Conservation (phyloP, 179 eudicot genomes). For the Silene vulgaris region DNA sequence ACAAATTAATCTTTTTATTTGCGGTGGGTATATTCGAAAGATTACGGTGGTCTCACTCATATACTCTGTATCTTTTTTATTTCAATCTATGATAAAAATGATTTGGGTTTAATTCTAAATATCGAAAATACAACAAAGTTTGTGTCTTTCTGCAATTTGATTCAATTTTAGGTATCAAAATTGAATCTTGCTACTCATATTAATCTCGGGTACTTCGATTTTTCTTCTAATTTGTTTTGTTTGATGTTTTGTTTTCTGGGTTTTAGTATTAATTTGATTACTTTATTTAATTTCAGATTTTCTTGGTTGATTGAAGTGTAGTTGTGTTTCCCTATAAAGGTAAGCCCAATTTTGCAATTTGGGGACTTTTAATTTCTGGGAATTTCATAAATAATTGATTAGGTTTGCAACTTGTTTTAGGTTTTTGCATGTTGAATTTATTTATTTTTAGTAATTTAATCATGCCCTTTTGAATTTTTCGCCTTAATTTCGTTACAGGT, state of each 20-base stretch:
- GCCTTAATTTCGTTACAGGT: constrained; percentile 5
- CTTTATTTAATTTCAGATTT: constrained; percentile 6
- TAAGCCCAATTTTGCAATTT: neutral
- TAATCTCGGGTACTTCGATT: neutral
- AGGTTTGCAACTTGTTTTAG: neutral
- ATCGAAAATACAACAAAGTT: neutral
- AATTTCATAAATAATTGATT: neutral
- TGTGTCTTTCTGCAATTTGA: neutral
- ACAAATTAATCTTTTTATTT: neutral
- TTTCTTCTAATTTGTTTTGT: neutral
- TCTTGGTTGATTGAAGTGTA: neutral
- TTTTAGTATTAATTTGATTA: constrained; percentile 15
- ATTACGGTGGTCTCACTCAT: constrained; percentile 25
- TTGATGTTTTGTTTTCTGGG: neutral
- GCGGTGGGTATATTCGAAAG: constrained; percentile 13
- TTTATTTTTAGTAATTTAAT: neutral
- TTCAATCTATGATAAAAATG: neutral
- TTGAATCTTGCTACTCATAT: neutral
- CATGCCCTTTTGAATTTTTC: neutral
- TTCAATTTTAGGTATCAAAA: neutral
- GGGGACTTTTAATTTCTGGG: constrained; percentile 2
- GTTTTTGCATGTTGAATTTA: constrained; percentile 3
- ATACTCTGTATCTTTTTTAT: too few relatives aligned
- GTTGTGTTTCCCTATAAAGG: neutral
- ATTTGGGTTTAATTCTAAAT: neutral